phyloP scores from a whole-genome alignment of 179 eudicot genomes.

The Gypsophila paniculata region DNA sequence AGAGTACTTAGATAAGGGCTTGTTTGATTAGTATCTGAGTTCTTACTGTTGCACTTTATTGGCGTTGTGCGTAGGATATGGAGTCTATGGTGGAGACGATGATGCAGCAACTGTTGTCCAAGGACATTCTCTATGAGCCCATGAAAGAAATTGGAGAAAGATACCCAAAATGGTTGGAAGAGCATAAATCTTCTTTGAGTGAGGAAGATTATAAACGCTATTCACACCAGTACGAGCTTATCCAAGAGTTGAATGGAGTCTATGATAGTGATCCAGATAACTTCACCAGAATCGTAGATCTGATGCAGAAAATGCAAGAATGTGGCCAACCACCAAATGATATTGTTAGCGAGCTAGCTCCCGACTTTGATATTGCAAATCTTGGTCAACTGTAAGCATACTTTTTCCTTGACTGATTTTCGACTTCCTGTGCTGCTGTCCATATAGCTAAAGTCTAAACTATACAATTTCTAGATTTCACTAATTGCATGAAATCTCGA shows the following conservation, averaged over 20 bases:
- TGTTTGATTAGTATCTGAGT: neutral
- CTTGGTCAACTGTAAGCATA: slow-evolving; percentile 83
- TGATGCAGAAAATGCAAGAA: slow-evolving; percentile 99
- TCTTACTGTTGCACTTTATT: slow-evolving; percentile 1
- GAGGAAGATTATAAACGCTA: slow-evolving; percentile 67
- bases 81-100: slow-evolving; percentile 94
- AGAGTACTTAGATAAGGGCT: too few species aligned
- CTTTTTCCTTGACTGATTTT: slow-evolving; percentile 6
- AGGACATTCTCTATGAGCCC: slow-evolving; percentile 86
- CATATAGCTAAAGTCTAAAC: neutral
- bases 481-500: neutral
- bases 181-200: slow-evolving; percentile 51
- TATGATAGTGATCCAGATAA: slow-evolving; percentile 78
- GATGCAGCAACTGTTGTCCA: slow-evolving; percentile 94
- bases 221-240: slow-evolving; percentile 67
- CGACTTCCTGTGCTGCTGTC: neutral
- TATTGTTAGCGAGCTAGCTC: slow-evolving; percentile 85
- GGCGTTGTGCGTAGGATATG: slow-evolving; percentile 54
- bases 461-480: neutral
- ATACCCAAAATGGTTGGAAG: slow-evolving; percentile 91
- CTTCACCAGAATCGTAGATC: slow-evolving; percentile 88
- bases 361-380: slow-evolving; percentile 72
- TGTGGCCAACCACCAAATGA: slow-evolving; percentile 97
- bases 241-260: slow-evolving; percentile 61
- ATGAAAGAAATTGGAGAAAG: slow-evolving; percentile 92